Conservation (phyloP, 169 alveolate genomes). For the Plasmodium relictum region DNA sequence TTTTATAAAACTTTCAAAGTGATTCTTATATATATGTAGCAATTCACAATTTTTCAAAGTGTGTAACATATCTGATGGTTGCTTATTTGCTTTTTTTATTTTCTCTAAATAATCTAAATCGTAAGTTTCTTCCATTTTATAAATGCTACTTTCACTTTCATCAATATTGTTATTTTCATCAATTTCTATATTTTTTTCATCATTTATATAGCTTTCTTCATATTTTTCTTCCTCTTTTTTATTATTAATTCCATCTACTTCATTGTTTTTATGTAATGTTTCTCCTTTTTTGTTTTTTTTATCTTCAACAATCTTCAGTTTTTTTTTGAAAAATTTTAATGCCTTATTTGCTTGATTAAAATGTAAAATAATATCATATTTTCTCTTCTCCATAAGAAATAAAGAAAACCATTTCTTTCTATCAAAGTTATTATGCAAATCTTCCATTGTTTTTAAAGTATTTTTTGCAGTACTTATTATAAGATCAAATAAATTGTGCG, state of each 20-base stretch:
- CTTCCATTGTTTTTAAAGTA: neutral
- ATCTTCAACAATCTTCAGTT: neutral
- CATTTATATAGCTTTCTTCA: neutral
- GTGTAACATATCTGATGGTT: slow-evolving; percentile 1
- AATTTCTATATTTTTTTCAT: neutral
- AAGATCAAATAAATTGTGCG: slow-evolving; percentile 12
- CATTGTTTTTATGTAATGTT: neutral
- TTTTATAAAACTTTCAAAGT: slow-evolving; percentile 25
- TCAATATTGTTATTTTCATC: neutral
- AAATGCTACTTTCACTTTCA: neutral
- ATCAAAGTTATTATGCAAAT: slow-evolving; percentile 19
- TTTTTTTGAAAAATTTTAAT: neutral
- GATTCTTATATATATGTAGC: slow-evolving; percentile 16
- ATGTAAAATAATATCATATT: slow-evolving; percentile 29
- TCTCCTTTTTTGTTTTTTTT: neutral
- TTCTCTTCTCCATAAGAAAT: slow-evolving; percentile 18
- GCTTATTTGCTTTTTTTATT: neutral
- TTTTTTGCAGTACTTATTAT: slow-evolving; percentile 26
- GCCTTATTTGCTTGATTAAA: slow-evolving; percentile 8
- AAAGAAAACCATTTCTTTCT: slow-evolving; percentile 33
- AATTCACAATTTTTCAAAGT: slow-evolving; percentile 17
- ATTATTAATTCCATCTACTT: neutral
- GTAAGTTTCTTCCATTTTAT: slow-evolving; percentile 17
- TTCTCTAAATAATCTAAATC: slow-evolving; percentile 12
- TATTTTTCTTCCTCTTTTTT: neutral